A percentile compares a stretch with the other conserved stretches of the same genome.
phyloP scores from a whole-genome alignment of 2,329 filamentous ascomycete species.

The Verticillium albo-atrum region DNA sequence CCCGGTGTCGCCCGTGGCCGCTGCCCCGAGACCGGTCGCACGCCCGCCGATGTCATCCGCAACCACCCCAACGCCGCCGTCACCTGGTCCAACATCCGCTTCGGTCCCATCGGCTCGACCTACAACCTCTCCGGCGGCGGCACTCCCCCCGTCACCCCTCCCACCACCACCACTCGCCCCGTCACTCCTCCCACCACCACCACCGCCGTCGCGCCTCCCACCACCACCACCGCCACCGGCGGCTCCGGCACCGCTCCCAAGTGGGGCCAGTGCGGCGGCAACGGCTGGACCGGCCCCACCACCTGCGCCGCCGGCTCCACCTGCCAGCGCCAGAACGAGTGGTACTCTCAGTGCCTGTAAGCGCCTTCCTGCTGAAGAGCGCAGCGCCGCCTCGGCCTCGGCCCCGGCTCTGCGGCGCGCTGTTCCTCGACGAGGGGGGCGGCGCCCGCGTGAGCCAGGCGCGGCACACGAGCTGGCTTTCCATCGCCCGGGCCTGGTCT shows the following conservation, averaged over 20 bases:
- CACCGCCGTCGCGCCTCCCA: slow-evolving; percentile 5
- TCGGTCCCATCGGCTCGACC: slow-evolving; percentile 42
- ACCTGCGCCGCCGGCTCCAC: slow-evolving; percentile 27
- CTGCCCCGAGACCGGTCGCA: slow-evolving; percentile 38
- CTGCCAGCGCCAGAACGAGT: slow-evolving; percentile 32
- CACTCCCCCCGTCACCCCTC: background rate
- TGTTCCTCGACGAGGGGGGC: background rate
- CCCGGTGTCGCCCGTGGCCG: slow-evolving; percentile 41
- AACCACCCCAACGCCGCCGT: slow-evolving; percentile 33
- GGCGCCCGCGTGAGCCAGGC: background rate
- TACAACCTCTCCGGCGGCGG: background rate
- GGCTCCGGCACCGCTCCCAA: slow-evolving; percentile 16
- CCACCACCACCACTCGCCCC: slow-evolving; percentile 4
- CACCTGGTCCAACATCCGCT: slow-evolving; percentile 44
- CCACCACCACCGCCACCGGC: slow-evolving; percentile 1
- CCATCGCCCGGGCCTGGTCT: background rate
- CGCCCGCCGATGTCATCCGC: slow-evolving; percentile 36
- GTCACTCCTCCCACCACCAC: slow-evolving; percentile 4
- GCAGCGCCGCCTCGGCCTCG: background rate
- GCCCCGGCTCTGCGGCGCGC: background rate
- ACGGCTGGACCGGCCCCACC: slow-evolving; percentile 27
- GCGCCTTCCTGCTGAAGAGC: background rate
- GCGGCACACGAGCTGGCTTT: background rate
- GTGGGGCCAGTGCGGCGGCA: slow-evolving; percentile 34
- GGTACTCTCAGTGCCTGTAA: slow-evolving; percentile 36